These are phyloP conservation scores for Reticulascus tulasneorum DNA, from an alignment of 2,329 filamentous ascomycete species.

Conservation along the genomic window DNA sequence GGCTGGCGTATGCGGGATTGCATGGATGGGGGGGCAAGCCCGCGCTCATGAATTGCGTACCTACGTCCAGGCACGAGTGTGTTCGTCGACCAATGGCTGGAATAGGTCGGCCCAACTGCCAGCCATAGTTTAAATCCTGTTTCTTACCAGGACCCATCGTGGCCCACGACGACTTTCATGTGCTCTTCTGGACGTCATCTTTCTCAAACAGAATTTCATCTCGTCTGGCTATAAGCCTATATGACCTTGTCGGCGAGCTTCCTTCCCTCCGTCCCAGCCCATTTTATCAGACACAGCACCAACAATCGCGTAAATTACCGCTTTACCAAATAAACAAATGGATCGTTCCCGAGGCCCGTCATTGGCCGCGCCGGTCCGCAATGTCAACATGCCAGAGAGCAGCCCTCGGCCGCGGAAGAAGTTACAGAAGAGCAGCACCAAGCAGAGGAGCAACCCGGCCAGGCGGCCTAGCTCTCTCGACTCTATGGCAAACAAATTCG, in stretches of 20 bases:
- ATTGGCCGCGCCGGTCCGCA: conserved; percentile 15
- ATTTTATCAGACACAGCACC: conserved; percentile 3
- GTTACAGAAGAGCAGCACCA: conserved; percentile 25
- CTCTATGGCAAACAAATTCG: conserved; percentile 15
- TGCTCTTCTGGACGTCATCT: conserved; percentile 7
- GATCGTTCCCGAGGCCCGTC: conserved; percentile 15
- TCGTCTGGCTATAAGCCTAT: background rate
- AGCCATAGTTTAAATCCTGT: too few species aligned
- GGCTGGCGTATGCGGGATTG: too few species aligned
- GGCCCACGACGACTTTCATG: too few species aligned
- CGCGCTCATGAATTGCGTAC: too few species aligned
- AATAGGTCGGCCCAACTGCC: too few species aligned
- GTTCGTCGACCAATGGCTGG: too few species aligned
- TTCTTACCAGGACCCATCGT: too few species aligned
- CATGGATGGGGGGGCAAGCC: too few species aligned
- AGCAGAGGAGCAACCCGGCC: conserved; percentile 19
- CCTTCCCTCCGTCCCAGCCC: conserved; percentile 2
- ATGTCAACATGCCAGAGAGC: conserved; percentile 13
- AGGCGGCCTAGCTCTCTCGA: conserved; percentile 22
- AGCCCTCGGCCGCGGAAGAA: conserved; percentile 16
- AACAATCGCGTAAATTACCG: too few species aligned
- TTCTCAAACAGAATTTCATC: conserved; percentile 3
- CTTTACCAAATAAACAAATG: conserved; percentile 14
- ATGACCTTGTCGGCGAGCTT: background rate
- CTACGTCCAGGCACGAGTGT: too few species aligned